These are phyloP conservation scores for Orbilia blumenaviensis DNA, from an alignment of 2,329 filamentous ascomycete species.

Conservation along the genomic window DNA sequence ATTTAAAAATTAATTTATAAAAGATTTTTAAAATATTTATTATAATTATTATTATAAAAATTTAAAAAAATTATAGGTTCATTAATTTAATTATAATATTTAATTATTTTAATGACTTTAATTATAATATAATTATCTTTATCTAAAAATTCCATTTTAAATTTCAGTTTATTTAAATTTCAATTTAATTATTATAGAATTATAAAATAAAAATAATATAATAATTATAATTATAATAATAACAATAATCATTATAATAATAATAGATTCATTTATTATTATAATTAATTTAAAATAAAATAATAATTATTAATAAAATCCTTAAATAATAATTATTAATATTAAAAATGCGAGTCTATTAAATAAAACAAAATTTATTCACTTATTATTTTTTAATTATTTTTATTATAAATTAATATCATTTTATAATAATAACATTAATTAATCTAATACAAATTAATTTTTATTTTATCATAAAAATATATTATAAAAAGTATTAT, in stretches of 20 bases:
- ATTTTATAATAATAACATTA: background rate
- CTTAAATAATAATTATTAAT: background rate
- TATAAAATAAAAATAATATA: background rate
- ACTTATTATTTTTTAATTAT: background rate
- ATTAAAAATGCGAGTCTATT: background rate
- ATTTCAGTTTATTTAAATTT: background rate
- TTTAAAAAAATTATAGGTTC: background rate
- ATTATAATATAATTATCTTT: background rate
- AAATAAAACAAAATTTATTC: background rate
- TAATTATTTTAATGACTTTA: background rate
- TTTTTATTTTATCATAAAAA: background rate
- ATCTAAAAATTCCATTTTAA: background rate
- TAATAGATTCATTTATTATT: too few species aligned
- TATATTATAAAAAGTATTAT: too few species aligned
- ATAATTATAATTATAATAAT: background rate
- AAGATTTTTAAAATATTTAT: background rate
- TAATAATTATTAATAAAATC: background rate
- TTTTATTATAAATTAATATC: background rate
- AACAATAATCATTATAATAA: background rate
- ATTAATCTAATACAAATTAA: background rate
- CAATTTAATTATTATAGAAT: background rate
- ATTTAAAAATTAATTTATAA: too few species aligned
- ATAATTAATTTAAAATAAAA: background rate
- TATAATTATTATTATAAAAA: background rate
- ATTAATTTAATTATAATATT: background rate